Evolutionary conservation across 176 grass and related monocot species (phyloP).

Genomic region (Lolium rigidum): DNA sequence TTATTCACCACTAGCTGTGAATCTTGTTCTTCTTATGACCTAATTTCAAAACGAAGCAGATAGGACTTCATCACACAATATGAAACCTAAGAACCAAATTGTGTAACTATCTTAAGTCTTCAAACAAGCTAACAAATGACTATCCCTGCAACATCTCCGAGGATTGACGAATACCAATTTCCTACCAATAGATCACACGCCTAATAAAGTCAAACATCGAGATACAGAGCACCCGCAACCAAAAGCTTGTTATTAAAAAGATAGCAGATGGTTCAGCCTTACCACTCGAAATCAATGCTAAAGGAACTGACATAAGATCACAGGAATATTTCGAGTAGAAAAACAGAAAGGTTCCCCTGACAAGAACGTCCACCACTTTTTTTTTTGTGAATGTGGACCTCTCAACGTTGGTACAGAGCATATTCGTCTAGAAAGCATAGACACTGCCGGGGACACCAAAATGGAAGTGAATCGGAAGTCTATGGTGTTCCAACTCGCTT

Average conservation of each 20-base stretch:
- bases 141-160: too few species aligned
- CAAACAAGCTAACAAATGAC: too few species aligned
- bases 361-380: neutral
- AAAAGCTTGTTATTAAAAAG: neutral
- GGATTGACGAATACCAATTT: too few species aligned
- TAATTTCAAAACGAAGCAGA: too few species aligned
- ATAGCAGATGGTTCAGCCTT: neutral
- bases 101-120: too few species aligned
- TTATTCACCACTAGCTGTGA: too few species aligned
- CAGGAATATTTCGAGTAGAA: neutral
- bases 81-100: too few species aligned
- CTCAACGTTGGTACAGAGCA: neutral
- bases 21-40: too few species aligned
- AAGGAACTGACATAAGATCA: neutral
- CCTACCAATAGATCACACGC: neutral
- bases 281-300: neutral
- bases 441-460: neutral
- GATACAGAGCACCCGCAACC: neutral
- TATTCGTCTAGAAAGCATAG: constrained; percentile 15
- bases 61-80: too few species aligned
- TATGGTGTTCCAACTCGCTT: too few species aligned
- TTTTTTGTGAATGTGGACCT: neutral
- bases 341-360: neutral
- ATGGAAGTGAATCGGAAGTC: neutral
- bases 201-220: neutral